Evolutionary conservation across 176 grass and related monocot species (phyloP), one percentile per base, ranked within the genome.

Genomic region (Phoenix roebelenii): DNA sequence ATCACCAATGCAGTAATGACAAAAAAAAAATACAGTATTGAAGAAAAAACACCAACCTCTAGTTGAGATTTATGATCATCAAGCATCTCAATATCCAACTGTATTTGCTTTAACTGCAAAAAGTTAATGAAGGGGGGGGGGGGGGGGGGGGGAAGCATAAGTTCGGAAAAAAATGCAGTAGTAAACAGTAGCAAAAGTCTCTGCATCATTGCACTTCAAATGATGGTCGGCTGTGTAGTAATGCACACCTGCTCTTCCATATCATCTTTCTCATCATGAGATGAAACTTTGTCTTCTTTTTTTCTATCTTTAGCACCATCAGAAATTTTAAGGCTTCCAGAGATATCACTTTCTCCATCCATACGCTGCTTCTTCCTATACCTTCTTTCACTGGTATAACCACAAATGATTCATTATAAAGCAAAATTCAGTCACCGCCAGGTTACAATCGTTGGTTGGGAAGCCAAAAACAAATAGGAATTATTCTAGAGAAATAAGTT

Each of bases 51-150:
- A 66, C 54, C 55, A 14, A 91, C 89, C 89, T 85, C 77, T 58
- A 82, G 61, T 70, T 79, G 77, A 29, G 80, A 85, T 79, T 88
- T 94, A 66, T 82, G 77, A 75, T 88, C 89, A 32, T 53, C 57
- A 15, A 94, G 76, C 66, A 61, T 66, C 61, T 88, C 78, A 73
- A 94, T 72, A 39, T 82, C 83, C 59, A 82, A 59, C 56, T 79
- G 64, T 68, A 88, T 75, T 76, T 79, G 84, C 61, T 85, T 85
- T 51, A 88, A 49, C 89, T 94, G 65, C 49, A 69, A 19, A 49
- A 55, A 24, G 19, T 10, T 44, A 17, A 52, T 16, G 4, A 30
- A 30, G 28, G 28, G 1, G 52, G 29, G 10, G 1, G 52, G 29
- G 10, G 1, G 52, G 29, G 10, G 1, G 52, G 29, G 1, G 52